phyloP scores from a whole-genome alignment of 306 rosid genomes.

The Amphicarpaea edgeworthii region DNA sequence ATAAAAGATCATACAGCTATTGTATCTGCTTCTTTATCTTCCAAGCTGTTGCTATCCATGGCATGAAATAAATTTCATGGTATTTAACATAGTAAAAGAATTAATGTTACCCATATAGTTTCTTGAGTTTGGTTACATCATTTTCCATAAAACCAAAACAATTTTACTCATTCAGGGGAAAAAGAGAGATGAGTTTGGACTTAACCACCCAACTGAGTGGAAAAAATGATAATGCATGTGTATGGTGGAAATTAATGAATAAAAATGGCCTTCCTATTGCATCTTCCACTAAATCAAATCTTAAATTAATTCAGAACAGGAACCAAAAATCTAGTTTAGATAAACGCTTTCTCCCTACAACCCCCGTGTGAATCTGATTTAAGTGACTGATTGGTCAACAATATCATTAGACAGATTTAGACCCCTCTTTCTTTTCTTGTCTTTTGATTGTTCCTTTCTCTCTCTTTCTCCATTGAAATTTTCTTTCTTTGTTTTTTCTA shows the following conservation, averaged over 20 bases:
- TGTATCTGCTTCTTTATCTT: conserved; percentile 2
- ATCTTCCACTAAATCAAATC: conserved; percentile 62
- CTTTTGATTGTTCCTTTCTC: conserved; percentile 53
- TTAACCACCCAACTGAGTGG: conserved; percentile 57
- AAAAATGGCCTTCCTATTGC: conserved; percentile 57
- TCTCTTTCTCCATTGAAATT: conserved; percentile 27
- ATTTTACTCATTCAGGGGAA: conserved; percentile 9
- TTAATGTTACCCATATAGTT: not conserved
- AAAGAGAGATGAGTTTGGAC: conserved; percentile 31
- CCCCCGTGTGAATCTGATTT: conserved; percentile 56
- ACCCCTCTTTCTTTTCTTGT: conserved; percentile 82
- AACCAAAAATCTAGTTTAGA: conserved; percentile 49
- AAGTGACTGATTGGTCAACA: conserved; percentile 80
- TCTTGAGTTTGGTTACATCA: conserved; percentile 22
- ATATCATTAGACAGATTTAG: conserved; percentile 71
- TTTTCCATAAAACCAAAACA: conserved; percentile 10
- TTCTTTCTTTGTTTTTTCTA: conserved; percentile 22
- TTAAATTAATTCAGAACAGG: conserved; percentile 47
- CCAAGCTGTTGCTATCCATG: conserved; percentile 20
- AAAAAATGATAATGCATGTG: conserved; percentile 48
- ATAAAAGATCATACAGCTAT: conserved; percentile 10
- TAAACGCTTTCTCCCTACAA: conserved; percentile 48
- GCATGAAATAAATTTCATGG: conserved; percentile 8
- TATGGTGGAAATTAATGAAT: conserved; percentile 53
- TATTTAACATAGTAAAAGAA: conserved; percentile 1